Evolutionary conservation across 495 filamentous ascomycete species (phyloP), one percentile per base, ranked within the genome.

Genomic region (Neurospora tetraspora): DNA sequence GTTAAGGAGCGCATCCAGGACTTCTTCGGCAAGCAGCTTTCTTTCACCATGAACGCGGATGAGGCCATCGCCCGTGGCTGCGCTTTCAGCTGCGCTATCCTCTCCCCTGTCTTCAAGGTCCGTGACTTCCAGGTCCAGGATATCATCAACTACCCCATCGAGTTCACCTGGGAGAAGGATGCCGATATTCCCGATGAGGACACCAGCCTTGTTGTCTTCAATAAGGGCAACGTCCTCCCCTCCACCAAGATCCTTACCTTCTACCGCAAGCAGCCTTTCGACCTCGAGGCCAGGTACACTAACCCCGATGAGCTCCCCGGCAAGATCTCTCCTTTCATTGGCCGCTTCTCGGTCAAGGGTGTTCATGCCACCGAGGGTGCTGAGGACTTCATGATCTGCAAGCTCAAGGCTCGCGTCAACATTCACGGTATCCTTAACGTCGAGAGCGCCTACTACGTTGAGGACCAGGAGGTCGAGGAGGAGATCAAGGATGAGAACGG

Each of bases 171-270:
- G 96, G 96, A 99, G 88, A 96, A 98, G 86, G 97, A 96, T 36
- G 89, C 94, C 69, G 96, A 99, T 73, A 98, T 99, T 77, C 96
- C 96, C 38, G 96, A 99, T 81, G 96, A 99, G 86, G 96, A 98
- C 80, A 98, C 96, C 70, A 96, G 91, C 85, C 87, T 99, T 69
- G 97, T 92, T 39, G 96, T 99, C 77, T 99, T 99, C 86, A 95
- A 94, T 89, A 94, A 91, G 81, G 96, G 94, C 83, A 98, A 97
- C 76, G 92, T 97, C 70, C 93, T 99, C 87, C 96, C 96, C 69
- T 98, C 96, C 7, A 99, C 96, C 73, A 99, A 99, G 88, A 99
- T 99, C 75, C 91, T 99, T 68, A 99, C 96, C 37, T 99, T 98
- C 88, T 98, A 98, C 88, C 92, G 96, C 74, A 98, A 98, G 86